A percentile compares a stretch with the other conserved stretches of the same genome.
phyloP scores from a whole-genome alignment of 306 rosid genomes.

The Lathyrus tuberosus region DNA sequence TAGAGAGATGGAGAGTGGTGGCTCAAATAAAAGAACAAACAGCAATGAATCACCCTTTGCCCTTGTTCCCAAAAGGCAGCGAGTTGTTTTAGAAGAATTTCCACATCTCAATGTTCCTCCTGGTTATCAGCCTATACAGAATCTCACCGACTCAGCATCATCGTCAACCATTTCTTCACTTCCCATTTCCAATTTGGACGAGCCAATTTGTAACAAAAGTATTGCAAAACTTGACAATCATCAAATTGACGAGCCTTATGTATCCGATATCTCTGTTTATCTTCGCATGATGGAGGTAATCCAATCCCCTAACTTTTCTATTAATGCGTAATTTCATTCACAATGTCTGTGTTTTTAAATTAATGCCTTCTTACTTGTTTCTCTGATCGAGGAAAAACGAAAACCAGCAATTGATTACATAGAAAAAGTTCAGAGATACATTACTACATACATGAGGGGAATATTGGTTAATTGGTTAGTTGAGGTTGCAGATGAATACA shows the following conservation, averaged over 20 bases:
- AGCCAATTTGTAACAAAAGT: neutral
- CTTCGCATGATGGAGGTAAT: constrained; percentile 68
- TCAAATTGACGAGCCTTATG: neutral
- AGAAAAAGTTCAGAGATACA: constrained; percentile 57
- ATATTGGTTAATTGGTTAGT: constrained; percentile 32
- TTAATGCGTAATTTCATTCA: too few relatives aligned
- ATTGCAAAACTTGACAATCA: neutral
- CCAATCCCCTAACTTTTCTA: too few relatives aligned
- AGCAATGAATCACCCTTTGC: neutral
- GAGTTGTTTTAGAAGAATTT: constrained; percentile 63
- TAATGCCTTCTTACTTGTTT: neutral
- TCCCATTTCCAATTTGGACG: neutral
- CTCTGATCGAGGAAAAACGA: constrained; percentile 44
- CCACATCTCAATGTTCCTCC: constrained; percentile 31
- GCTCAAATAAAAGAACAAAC: too few relatives aligned
- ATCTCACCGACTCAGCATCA: neutral
- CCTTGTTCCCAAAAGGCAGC: constrained; percentile 37
- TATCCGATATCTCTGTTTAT: constrained; percentile 43
- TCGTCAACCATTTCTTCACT: too few relatives aligned
- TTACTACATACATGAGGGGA: constrained; percentile 69
- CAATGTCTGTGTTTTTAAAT: neutral
- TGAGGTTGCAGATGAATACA: constrained; percentile 75
- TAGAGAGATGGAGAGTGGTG: too few relatives aligned
- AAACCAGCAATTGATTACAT: constrained; percentile 59
- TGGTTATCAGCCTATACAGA: neutral